Percentiles rank a stretch among this genome's conserved stretches.
Conservation (phyloP, 768 basidiomycete species). For the Pleurotus sapidus region DNA sequence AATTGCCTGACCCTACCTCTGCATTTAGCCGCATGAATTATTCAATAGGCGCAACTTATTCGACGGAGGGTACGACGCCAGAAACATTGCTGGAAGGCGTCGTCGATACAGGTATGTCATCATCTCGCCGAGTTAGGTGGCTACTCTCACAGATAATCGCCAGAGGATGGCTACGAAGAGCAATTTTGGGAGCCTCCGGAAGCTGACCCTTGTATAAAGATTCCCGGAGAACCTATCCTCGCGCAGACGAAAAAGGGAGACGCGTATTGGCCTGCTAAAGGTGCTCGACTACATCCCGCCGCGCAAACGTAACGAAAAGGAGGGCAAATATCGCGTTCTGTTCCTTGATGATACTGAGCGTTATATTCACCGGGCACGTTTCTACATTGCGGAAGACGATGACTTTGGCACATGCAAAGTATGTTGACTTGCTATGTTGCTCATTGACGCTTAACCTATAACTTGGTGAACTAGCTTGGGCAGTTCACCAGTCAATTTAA, state of each 20-base stretch:
- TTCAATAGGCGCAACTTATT: not conserved
- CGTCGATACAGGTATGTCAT: no score
- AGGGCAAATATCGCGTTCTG: conserved; percentile 47
- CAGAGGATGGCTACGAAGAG: conserved; percentile 1
- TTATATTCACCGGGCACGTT: conserved; percentile 45
- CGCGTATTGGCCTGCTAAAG: conserved; percentile 66
- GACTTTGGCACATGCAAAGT: conserved; percentile 67
- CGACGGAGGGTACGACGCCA: no score
- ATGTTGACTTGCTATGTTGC: not conserved
- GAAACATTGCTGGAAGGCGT: no score
- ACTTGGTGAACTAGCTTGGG: conserved; percentile 41
- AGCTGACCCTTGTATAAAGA: conserved; percentile 45
- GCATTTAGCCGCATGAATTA: conserved; percentile 16
- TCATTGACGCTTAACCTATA: not conserved
- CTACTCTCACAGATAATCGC: conserved; percentile 13
- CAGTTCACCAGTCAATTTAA: conserved; percentile 45
- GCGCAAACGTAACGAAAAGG: conserved; percentile 28
- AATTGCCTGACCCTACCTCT: conserved; percentile 39
- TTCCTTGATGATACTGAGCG: conserved; percentile 53
- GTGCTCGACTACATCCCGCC: conserved; percentile 52
- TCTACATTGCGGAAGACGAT: conserved; percentile 55
- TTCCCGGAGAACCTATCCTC: conserved; percentile 69
- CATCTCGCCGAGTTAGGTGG: no score
- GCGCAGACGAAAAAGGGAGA: conserved; percentile 35
- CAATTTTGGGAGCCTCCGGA: conserved; percentile 36